Evolutionary conservation across 805 yeast species (phyloP), one percentile per base, ranked within the genome.

Genomic region (Maudiozyma turicensis): DNA sequence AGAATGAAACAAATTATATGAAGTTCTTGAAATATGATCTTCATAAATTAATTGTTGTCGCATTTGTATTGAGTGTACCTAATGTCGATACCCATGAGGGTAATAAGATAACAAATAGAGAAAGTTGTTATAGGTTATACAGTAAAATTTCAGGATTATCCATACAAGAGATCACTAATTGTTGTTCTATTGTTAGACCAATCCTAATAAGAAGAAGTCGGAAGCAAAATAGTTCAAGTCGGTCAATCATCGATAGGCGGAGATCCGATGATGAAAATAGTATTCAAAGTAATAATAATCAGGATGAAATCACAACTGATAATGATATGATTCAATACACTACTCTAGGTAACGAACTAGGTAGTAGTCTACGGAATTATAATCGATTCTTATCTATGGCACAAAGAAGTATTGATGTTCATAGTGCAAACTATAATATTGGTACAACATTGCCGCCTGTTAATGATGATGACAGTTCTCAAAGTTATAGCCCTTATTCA

Each of bases 171-270:
- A 44, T 61, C 9, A 50, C 48, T 11, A 53, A 57, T 47, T 59
- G 64, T 48, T 55, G 61, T 38, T 55, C 58, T 6, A 55, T 61
- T 11, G 59, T 61, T n/a, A 54, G 65, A 39, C 55, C 60, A 5
- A 49, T 60, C 0, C 40, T 58, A 3, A 50, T 54, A 11, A 53
- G 58, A 41, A 54, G 55, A 45, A 48, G 51, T 44, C 50, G 57
- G 43, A 41, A 46, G 29, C 60, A 53, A 39, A 44, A 45, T 11
- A 47, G 46, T 40, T 34, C 32, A 11, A 26, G 47, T n/a, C 45
- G 50, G 46, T 41, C 46, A 20, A 20, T 20, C 26, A 20, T 20
- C 26, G 26, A 20, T 20, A 20, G 26, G 26, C 26, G 26, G 26
- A 20, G 35, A 42, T 30, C 9, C 11, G 5, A 26, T 20, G n/a